These are phyloP conservation scores for Gracilaria vermiculophylla DNA, from an alignment of 23 red algal genomes.

Conservation along the genomic window DNA sequence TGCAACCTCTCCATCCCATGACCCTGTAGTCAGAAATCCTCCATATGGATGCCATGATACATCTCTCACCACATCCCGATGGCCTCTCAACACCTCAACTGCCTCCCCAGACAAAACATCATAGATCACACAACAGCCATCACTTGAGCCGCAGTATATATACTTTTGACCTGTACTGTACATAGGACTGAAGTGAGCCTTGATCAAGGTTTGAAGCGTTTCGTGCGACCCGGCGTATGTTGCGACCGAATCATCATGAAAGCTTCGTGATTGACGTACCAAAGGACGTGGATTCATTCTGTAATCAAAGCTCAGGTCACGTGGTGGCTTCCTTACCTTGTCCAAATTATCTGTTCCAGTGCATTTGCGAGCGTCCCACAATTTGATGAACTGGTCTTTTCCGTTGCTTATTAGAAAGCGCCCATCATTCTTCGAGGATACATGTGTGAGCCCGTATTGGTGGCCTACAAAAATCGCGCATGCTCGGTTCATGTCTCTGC, in stretches of 20 bases:
- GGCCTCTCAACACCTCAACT: background rate
- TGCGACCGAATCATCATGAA: constrained; percentile 44
- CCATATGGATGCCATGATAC: constrained; percentile 43
- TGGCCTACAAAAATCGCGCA: constrained; percentile 76
- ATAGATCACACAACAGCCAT: constrained; percentile 42
- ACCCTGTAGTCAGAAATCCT: constrained; percentile 35
- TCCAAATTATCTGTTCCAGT: constrained; percentile 1
- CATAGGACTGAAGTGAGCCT: constrained; percentile 63
- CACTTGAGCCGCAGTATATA: constrained; percentile 43
- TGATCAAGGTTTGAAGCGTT: constrained; percentile 75
- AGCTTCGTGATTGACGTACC: background rate
- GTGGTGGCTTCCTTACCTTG: background rate
- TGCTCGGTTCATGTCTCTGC: constrained; percentile 2
- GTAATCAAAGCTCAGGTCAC: constrained; percentile 25
- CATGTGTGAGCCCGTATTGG: constrained; percentile 71
- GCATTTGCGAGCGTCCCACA: constrained; percentile 74
- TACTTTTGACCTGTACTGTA: constrained; percentile 56
- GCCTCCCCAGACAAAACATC: constrained; percentile 35
- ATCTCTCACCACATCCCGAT: constrained; percentile 28
- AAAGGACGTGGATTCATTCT: constrained; percentile 18
- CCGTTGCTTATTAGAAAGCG: constrained; percentile 71
- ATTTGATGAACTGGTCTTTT: constrained; percentile 86
- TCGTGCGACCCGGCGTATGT: constrained; percentile 62
- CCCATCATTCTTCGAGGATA: constrained; percentile 63
- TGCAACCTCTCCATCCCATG: constrained; percentile 50